phyloP scores from a whole-genome alignment of 345 rosid genomes.

The Lepidium africanum region DNA sequence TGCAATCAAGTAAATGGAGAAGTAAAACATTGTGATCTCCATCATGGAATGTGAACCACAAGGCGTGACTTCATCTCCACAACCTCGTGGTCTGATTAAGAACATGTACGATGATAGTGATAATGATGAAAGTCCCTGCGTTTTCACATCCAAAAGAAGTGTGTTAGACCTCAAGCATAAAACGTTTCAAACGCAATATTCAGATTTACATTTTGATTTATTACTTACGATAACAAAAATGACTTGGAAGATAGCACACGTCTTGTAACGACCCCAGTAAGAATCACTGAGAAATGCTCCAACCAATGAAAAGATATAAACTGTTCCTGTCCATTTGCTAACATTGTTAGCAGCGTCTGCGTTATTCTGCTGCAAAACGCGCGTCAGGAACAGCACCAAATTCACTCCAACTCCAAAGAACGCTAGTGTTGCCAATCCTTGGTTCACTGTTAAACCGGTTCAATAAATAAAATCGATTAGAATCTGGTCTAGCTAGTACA shows the following conservation, averaged over 20 bases:
- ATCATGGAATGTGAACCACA: conserved; percentile 68
- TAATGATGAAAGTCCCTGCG: conserved; percentile 68
- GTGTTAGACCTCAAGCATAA: neutral
- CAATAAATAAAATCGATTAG: neutral
- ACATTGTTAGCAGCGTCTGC: conserved; percentile 97
- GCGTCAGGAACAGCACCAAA: conserved; percentile 86
- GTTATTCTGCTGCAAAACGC: conserved; percentile 84
- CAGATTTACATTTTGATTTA: neutral
- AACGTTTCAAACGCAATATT: neutral
- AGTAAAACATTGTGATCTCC: conserved; percentile 69
- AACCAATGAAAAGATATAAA: conserved; percentile 92
- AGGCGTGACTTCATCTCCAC: conserved; percentile 58
- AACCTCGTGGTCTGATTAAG: conserved; percentile 74
- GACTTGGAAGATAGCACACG: conserved; percentile 92
- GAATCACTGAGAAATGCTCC: conserved; percentile 98
- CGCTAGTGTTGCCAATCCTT: conserved; percentile 93
- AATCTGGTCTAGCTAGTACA: conserved; percentile 4
- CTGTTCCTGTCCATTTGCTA: conserved; percentile 99
- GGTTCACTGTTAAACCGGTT: conserved; percentile 64
- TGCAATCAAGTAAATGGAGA: conserved; percentile 82
- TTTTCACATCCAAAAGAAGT: neutral
- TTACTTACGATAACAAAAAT: conserved; percentile 82
- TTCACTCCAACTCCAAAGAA: conserved; percentile 99
- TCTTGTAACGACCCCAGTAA: conserved; percentile 99
- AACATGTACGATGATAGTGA: conserved; percentile 73